A percentile compares a stretch with the other conserved stretches of the same genome.
Conservation (phyloP, 495 filamentous ascomycete genomes). For the Letharia lupina region DNA sequence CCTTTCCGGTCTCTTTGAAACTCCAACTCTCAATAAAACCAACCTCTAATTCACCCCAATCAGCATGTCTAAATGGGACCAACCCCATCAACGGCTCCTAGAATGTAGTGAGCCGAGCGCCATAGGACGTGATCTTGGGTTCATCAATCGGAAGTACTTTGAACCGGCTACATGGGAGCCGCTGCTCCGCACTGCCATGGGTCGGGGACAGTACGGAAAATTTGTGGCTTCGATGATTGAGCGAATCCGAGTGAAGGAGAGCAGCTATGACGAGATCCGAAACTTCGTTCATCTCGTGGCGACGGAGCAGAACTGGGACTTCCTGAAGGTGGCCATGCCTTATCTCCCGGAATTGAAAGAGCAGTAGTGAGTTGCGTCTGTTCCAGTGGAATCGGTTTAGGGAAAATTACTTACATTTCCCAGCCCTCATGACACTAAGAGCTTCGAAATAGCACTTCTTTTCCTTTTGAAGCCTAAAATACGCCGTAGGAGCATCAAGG, state of each 20-base stretch:
- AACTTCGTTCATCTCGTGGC: constrained; percentile 10
- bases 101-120: background rate
- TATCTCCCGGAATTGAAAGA: constrained; percentile 13
- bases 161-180: constrained; percentile 8
- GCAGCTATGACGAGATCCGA: constrained; percentile 10
- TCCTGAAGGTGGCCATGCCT: constrained; percentile 14
- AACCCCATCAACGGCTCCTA: background rate
- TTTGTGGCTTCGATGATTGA: constrained; percentile 17
- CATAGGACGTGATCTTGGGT: constrained; percentile 8
- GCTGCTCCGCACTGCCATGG: constrained; percentile 4
- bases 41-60: background rate
- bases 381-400: background rate
- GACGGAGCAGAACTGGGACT: constrained; percentile 11
- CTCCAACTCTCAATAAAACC: background rate
- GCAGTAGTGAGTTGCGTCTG: constrained; percentile 6
- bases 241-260: constrained; percentile 15
- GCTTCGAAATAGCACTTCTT: constrained; percentile 10
- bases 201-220: constrained; percentile 7
- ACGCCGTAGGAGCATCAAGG: background rate
- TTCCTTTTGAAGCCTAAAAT: constrained; percentile 10
- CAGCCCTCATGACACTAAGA: constrained; percentile 4
- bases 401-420: background rate
- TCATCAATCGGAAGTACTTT: constrained; percentile 2
- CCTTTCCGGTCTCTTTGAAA: background rate
- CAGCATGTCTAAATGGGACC: background rate